phyloP scores from a whole-genome alignment of 257 asterid genomes.

The Cruciata laevipes region DNA sequence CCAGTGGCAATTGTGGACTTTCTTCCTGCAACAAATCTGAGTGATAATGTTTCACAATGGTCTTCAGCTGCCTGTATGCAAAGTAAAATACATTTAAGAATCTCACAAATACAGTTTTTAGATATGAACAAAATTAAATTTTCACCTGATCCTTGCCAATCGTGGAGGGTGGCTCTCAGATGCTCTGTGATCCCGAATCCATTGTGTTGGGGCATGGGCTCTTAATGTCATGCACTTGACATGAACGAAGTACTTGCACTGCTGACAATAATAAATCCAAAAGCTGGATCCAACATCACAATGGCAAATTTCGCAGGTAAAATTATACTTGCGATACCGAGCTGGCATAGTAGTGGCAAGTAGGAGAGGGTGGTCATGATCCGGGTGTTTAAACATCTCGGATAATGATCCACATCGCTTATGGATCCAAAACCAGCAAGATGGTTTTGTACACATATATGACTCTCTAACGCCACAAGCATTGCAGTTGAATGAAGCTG shows the following conservation, averaged over 20 bases:
- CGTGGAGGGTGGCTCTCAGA: no score
- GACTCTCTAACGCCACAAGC: slow-evolving; percentile 11
- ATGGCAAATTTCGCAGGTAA: background rate
- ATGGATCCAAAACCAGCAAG: slow-evolving; percentile 14
- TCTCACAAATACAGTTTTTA: no score
- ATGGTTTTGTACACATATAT: background rate
- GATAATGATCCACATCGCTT: slow-evolving; percentile 5
- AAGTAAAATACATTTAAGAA: no score
- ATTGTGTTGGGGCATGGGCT: no score
- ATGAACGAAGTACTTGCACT: background rate
- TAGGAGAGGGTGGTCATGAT: slow-evolving; percentile 11
- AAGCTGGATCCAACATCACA: background rate
- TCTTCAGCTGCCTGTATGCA: background rate
- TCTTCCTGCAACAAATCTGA: no score
- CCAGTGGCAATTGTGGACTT: no score
- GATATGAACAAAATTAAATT: no score
- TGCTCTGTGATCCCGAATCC: no score
- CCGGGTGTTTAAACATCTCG: background rate
- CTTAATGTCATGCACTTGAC: background rate
- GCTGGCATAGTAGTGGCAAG: background rate
- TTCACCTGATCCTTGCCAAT: no score
- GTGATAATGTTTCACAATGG: background rate
- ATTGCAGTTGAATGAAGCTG: slow-evolving; percentile 10
- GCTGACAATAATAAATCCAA: background rate
- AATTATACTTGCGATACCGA: background rate